Base-by-base conservation (phyloP, 306 rosid species). In the Dalbergia oliveri region DNA sequence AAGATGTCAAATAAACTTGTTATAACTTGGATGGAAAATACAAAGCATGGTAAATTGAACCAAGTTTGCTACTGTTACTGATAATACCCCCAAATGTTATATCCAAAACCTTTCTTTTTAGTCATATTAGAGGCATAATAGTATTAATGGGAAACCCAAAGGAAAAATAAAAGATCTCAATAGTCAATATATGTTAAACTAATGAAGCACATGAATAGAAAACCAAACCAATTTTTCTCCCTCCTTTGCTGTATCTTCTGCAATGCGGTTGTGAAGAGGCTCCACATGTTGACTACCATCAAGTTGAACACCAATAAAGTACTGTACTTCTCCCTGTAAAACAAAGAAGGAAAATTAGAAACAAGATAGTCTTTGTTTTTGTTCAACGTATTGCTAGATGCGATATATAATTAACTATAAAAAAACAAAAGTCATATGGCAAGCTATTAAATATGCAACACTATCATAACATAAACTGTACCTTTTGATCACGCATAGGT, bases 401-500 rank as follows among this genome's bases (percentile, higher is more conserved):
- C 41, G 7, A 10, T 37, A 51, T n/a, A 33, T 45, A 31, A 79
- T 37, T 49, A 49, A 16, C 75, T 41, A 54, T 15, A 11, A 7
- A 62, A 62, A 68, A 72, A 43, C 47, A 21, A 8, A 41, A 66
- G 7, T 53, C n/a, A 43, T 54, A 12, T 35, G 68, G 72, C 61
- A 69, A 78, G 54, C 50, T 15, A 60, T 69, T 13, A 56, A 37
- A 23, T 31, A 79, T 12, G 34, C 58, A 62, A 39, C 77, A 11
- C 60, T 39, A 49, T 72, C n/a, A 54, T 19, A 79, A 33, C 6
- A 68, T 35, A 39, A 41, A 58, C 14, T 37, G 19, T 88, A 92
- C 99, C 98, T 93, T 95, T 54, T 95, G 98, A 59, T 95, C 99
- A 84, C 98, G 97, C 99, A 95, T 95, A 71, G 99, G 97, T 86